Base-by-base conservation (phyloP, 1,284 basidiomycete genomes). In the Trametes polyzona region DNA sequence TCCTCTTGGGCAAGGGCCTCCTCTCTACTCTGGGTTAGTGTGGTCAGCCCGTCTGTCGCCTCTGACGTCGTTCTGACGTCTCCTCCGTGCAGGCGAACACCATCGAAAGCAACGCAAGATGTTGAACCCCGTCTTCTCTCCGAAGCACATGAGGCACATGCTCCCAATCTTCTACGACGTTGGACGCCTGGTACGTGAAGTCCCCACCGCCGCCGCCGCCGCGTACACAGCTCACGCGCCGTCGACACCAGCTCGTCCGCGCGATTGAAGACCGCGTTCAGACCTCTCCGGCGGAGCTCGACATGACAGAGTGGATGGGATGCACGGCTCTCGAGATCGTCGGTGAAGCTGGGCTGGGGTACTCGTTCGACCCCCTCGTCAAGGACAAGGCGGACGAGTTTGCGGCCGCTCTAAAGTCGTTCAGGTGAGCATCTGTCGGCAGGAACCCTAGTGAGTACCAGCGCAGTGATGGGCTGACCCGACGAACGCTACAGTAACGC, bases 301-400 rank as follows among this genome's bases (percentile, higher is more conserved):
- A 47, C 44, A 24, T 47, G 19, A 19, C 24, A 12, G 26, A 17
- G 11, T 74, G 74, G 70, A 70, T 70, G 66, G 68, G 63, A 2
- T 67, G 71, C 23, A 65, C 69, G 2, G 69, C 74, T 3, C 66
- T 76, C 4, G 74, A 76, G 59, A 62, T 72, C 12, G 66, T 76
- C 51, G 73, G 72, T 2, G 73, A 74, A 53, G 71, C 68, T 3
- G 73, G 71, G 0, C 65, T 75, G 2, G 74, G 73, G 0, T 71
- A 75, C 58, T 71, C 73, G 6, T 76, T 76, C 55, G 66, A 71
- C 51, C 62, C 70, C 8, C 62, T 74, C 21, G 59, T 59, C 14
- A 57, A 63, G 0, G 62, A 69, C 26, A 57, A 47, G 11, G 41
- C 59, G 1, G 65, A 72, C 51, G 54, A 56, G 5, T 71, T 67